Evolutionary conservation across 495 filamentous ascomycete species (phyloP).

Genomic region (Xanthoparmelia taractica): DNA sequence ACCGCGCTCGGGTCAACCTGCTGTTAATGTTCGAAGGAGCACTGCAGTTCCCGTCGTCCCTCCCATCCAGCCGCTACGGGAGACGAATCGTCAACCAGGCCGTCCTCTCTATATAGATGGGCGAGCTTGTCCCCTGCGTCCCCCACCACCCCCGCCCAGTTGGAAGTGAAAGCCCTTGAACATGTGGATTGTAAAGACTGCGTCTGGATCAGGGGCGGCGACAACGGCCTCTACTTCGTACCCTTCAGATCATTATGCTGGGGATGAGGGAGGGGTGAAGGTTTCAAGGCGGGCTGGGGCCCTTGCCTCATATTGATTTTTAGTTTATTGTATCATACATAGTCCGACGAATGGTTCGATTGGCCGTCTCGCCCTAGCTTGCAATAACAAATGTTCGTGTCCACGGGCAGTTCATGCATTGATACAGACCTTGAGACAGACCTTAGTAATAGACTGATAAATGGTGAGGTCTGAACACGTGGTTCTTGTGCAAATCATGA

Average conservation of each 20-base stretch:
- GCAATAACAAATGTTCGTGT: background rate
- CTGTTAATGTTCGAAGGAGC: background rate
- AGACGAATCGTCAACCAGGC: background rate
- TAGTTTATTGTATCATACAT: background rate
- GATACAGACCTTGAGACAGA: too few species aligned
- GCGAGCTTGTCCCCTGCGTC: background rate
- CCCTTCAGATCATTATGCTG: background rate
- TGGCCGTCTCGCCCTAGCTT: background rate
- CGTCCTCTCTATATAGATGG: background rate
- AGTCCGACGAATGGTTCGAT: background rate
- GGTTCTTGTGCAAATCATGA: background rate
- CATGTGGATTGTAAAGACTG: background rate
- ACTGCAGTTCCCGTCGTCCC: background rate
- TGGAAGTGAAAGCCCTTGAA: background rate
- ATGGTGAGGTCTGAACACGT: background rate
- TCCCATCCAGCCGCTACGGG: background rate
- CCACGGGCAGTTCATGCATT: too few species aligned
- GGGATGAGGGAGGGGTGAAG: background rate
- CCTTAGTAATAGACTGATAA: too few species aligned
- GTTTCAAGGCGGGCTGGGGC: background rate
- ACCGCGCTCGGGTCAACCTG: background rate
- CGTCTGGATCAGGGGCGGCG: background rate
- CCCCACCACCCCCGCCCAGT: background rate
- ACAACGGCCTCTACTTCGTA: background rate
- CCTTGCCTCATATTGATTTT: background rate